Percentiles rank a stretch among this genome's conserved stretches.
These are phyloP conservation scores for Candida xiaguanensis DNA, from an alignment of 805 yeast species.

Conservation along the genomic window DNA sequence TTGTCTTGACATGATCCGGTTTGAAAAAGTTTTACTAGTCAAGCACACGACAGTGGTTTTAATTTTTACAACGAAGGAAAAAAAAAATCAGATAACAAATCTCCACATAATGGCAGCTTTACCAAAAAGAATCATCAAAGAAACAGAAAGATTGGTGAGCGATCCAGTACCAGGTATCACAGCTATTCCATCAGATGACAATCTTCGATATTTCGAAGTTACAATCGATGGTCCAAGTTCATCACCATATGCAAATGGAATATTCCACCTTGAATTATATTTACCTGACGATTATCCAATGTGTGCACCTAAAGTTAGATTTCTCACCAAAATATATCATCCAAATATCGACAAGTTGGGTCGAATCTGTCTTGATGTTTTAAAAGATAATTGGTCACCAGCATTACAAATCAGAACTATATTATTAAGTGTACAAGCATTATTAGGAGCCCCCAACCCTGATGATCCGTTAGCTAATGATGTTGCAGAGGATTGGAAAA, in stretches of 20 bases:
- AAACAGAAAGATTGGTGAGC: slow-evolving; percentile 84
- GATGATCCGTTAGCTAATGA: slow-evolving; percentile 98
- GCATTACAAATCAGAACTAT: slow-evolving; percentile 95
- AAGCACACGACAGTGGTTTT: background rate
- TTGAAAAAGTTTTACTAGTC: background rate
- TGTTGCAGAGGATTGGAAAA: slow-evolving; percentile 96
- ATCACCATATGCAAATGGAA: slow-evolving; percentile 85
- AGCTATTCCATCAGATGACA: slow-evolving; percentile 92
- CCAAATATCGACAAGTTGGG: slow-evolving; percentile 96
- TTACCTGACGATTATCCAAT: slow-evolving; percentile 96
- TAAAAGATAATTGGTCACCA: slow-evolving; percentile 96
- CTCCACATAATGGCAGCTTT: slow-evolving; percentile 45
- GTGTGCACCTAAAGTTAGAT: slow-evolving; percentile 96
- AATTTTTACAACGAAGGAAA: background rate
- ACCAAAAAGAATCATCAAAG: slow-evolving; percentile 94
- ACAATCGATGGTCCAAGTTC: slow-evolving; percentile 86
- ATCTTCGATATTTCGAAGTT: slow-evolving; percentile 88
- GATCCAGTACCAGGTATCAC: slow-evolving; percentile 97
- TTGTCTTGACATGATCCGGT: background rate
- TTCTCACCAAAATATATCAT: slow-evolving; percentile 90
- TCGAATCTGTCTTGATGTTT: slow-evolving; percentile 90
- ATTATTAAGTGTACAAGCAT: slow-evolving; percentile 84
- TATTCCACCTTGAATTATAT: slow-evolving; percentile 78
- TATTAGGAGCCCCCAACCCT: slow-evolving; percentile 94
- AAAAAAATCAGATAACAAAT: background rate